Evolutionary conservation across 345 rosid species (phyloP).

Genomic region (Gossypium ekmanianum): DNA sequence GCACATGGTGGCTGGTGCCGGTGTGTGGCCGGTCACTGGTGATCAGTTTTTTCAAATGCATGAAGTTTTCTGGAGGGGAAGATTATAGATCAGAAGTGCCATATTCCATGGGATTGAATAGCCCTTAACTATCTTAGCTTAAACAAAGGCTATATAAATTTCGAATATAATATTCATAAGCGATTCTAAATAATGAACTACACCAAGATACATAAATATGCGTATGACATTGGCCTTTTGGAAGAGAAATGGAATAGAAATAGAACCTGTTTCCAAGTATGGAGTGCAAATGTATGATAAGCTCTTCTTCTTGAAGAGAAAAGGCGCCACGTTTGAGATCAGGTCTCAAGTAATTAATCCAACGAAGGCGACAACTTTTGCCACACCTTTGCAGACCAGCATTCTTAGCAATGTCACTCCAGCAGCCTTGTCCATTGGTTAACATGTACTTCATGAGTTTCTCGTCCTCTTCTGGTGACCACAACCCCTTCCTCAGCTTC

Average conservation of each 20-base stretch:
- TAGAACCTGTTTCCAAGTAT: slow-evolving; percentile 74
- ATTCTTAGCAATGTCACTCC: slow-evolving; percentile 81
- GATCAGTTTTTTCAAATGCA: too few species aligned
- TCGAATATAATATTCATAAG: not conserved
- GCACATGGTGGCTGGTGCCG: not conserved
- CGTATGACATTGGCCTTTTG: not conserved
- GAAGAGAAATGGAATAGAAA: not conserved
- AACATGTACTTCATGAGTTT: slow-evolving; percentile 71
- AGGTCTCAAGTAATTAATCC: slow-evolving; percentile 79
- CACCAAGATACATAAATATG: not conserved
- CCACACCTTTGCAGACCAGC: slow-evolving; percentile 80
- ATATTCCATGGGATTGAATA: too few species aligned
- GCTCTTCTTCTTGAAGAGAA: slow-evolving; percentile 70
- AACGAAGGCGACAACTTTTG: slow-evolving; percentile 86
- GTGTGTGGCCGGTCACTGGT: too few species aligned
- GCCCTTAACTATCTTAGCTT: not conserved
- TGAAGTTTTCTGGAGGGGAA: not conserved
- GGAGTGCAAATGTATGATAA: slow-evolving; percentile 69
- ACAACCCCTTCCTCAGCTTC: slow-evolving; percentile 71
- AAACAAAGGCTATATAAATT: not conserved
- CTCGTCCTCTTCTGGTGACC: slow-evolving; percentile 90
- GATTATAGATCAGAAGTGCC: not conserved
- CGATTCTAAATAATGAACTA: not conserved
- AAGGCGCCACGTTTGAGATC: slow-evolving; percentile 81
- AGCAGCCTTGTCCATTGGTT: slow-evolving; percentile 75